These are phyloP conservation scores for Prunus fruticosa DNA, from an alignment of 306 rosid genomes.

Conservation along the genomic window DNA sequence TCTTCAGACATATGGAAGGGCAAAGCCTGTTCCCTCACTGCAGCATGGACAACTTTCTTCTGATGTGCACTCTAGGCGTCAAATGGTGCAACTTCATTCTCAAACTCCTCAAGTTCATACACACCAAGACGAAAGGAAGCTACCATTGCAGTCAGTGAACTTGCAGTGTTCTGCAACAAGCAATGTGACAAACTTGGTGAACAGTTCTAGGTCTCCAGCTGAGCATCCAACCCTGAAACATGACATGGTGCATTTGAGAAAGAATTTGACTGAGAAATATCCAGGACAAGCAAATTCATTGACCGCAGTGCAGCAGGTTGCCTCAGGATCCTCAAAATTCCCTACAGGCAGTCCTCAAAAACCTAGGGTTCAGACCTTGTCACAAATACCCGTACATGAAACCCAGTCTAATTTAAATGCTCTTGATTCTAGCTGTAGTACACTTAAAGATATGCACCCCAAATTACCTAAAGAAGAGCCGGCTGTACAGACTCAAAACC, in stretches of 20 bases:
- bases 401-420: conserved; percentile 50
- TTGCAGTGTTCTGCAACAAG: conserved; percentile 50
- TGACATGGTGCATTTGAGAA: conserved; percentile 20
- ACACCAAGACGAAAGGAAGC: conserved; percentile 61
- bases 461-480: conserved; percentile 67
- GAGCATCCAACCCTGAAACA: conserved; percentile 51
- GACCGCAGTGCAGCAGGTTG: conserved; percentile 55
- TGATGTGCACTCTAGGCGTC: conserved; percentile 63
- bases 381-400: conserved; percentile 54
- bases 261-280: conserved; percentile 47
- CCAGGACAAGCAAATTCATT: conserved; percentile 58
- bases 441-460: conserved; percentile 66
- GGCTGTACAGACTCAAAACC: conserved; percentile 24
- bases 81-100: conserved; percentile 42
- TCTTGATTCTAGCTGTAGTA: conserved; percentile 51
- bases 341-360: conserved; percentile 55
- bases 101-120: conserved; percentile 60
- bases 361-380: conserved; percentile 44
- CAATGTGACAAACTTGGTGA: conserved; percentile 48
- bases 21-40: conserved; percentile 39
- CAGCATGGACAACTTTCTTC: conserved; percentile 60
- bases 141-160: conserved; percentile 57
- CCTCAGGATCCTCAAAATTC: conserved; percentile 59
- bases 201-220: conserved; percentile 48
- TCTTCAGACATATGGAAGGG: conserved; percentile 41